Base-by-base conservation (phyloP, 2,329 filamentous ascomycete species). In the Corinectria fuckeliana region DNA sequence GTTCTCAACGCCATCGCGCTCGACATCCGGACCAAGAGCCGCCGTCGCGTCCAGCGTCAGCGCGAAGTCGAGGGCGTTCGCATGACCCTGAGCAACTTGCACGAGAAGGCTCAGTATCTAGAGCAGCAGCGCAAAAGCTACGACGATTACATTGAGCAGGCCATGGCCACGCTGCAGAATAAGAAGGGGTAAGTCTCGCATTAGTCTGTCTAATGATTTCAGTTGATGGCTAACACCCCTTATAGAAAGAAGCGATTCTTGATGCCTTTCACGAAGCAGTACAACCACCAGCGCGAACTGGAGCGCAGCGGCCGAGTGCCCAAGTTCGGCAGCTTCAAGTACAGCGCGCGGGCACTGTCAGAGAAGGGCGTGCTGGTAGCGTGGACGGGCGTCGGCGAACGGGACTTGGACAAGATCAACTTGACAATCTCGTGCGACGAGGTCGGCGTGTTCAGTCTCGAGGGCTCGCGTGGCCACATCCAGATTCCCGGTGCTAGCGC, bases 91-190 rank as follows among this genome's bases (percentile, higher is more conserved):
- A 77, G 82, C 41, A 91, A 93, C 65, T 79, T 96, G 61, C 88
- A 92, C 75, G 88, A 93, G 68, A 95, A 99, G 79, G 93, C 94
- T 34, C 86, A 88, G 65, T 99, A 96, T 77, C 85, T 99, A 9
- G 95, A 99, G 73, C 91, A 93, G 69, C 95, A 99, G 78, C 87
- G 96, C 61, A 97, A 97, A 82, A 95, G 90, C 65, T 99, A 99
- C 79, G 97, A 99, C 74, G 93, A 99, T 79, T 99, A 99, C 78
- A 97, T 99, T 72, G 96, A 99, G 79, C 93, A 97, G 76, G 94
- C 95, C 48, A 97, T 99, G 92, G 85, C 93, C 60, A 99, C 96
- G 4, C 82, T 99, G 58, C 95, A 98, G 76, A 97, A 91, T 78
- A 96, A 97, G 77, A 97, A 97, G 78, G 93, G 90, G 86, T 89